These are phyloP conservation scores for Trifolium subterraneum DNA, from an alignment of 306 rosid genomes.

Conservation along the genomic window DNA sequence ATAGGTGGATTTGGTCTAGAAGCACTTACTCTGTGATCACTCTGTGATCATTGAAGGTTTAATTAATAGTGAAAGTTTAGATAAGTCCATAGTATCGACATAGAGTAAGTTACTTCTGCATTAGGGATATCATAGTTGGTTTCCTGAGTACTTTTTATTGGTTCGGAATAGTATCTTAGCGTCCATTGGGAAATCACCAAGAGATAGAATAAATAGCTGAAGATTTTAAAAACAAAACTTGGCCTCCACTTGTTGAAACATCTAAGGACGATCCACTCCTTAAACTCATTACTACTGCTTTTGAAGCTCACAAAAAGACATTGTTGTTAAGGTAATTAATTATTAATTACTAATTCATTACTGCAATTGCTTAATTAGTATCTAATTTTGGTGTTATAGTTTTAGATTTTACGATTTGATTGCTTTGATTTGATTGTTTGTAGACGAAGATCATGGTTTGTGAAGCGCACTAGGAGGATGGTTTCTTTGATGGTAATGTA, in stretches of 20 bases:
- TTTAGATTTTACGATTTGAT: background rate
- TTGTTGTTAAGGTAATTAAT: conserved; percentile 57
- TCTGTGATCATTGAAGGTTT: too few relatives aligned
- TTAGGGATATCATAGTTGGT: conserved; percentile 86
- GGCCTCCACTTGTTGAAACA: conserved; percentile 79
- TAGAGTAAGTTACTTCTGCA: too few relatives aligned
- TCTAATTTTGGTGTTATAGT: background rate
- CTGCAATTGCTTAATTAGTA: background rate
- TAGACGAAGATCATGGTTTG: conserved; percentile 80
- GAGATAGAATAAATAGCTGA: conserved; percentile 56
- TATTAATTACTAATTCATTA: background rate
- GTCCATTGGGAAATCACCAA: conserved; percentile 62
- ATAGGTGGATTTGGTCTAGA: too few relatives aligned
- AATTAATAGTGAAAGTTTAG: too few relatives aligned
- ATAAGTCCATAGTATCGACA: too few relatives aligned
- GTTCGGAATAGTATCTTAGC: conserved; percentile 71
- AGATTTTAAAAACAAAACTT: conserved; percentile 69
- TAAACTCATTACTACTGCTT: conserved; percentile 57
- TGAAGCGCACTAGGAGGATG: conserved; percentile 67
- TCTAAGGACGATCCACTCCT: conserved; percentile 74
- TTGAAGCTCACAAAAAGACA: conserved; percentile 63
- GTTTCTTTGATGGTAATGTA: conserved; percentile 69
- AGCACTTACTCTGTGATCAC: too few relatives aligned
- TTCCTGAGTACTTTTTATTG: conserved; percentile 84
- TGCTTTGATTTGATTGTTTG: conserved; percentile 13